These are phyloP conservation scores for Ceratocystis huliohia DNA, from an alignment of 2,329 filamentous ascomycete species.

Conservation along the genomic window DNA sequence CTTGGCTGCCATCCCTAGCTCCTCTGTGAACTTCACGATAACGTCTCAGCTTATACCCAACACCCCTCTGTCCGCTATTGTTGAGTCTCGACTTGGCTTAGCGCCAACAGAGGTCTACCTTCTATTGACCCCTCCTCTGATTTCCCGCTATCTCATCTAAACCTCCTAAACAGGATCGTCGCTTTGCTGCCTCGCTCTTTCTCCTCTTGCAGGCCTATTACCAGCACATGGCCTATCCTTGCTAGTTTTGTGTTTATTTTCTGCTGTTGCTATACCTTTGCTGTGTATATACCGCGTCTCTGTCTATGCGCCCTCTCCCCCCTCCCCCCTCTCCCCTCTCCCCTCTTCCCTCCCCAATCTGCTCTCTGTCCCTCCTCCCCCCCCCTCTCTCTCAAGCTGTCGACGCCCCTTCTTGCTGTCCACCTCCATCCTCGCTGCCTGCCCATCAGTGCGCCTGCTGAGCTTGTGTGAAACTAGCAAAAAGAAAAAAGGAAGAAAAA, in stretches of 20 bases:
- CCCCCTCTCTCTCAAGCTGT: too few relatives aligned
- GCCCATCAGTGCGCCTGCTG: too few relatives aligned
- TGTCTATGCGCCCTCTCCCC: background rate
- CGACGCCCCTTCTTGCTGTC: too few relatives aligned
- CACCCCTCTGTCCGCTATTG: background rate
- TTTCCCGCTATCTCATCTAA: background rate
- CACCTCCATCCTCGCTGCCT: too few relatives aligned
- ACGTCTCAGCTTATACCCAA: background rate
- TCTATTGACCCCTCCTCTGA: background rate
- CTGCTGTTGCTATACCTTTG: background rate
- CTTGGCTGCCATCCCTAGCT: background rate
- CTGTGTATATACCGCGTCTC: background rate
- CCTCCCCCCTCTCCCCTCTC: background rate
- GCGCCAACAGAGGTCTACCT: background rate
- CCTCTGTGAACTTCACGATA: background rate
- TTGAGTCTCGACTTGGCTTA: background rate
- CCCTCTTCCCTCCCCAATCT: background rate
- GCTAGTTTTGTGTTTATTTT: background rate
- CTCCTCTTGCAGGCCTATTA: background rate
- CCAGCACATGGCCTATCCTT: constrained; percentile 1
- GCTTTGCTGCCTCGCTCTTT: background rate
- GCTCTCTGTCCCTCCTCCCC: background rate
- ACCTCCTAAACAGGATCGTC: background rate
- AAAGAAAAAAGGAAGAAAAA: too few relatives aligned
- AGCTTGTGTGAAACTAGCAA: too few relatives aligned